Percentiles rank a stretch among this genome's conserved stretches.
Evolutionary conservation across 2,329 filamentous ascomycete genomes (phyloP).

Genomic region (Colletotrichum ledebouriae): DNA sequence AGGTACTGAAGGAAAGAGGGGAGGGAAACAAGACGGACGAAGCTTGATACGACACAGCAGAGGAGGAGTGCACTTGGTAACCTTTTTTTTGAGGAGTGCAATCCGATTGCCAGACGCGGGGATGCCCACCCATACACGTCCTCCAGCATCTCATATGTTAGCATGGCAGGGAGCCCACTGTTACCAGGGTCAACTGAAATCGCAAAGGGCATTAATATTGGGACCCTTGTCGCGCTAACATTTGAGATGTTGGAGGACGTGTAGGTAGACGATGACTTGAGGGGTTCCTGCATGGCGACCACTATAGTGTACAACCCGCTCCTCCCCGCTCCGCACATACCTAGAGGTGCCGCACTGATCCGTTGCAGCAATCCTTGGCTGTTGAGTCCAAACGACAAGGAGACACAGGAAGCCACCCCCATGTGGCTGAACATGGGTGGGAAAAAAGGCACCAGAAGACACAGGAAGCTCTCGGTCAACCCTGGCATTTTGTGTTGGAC

Average conservation of each 20-base stretch:
- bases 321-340: conserved; percentile 15
- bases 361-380: conserved; percentile 24
- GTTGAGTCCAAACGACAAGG: conserved; percentile 24
- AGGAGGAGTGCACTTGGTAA: background rate
- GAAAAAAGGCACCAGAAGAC: too few species aligned
- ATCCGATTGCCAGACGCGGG: conserved; percentile 11
- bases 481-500: conserved; percentile 14
- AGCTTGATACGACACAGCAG: background rate
- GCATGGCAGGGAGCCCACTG: too few species aligned
- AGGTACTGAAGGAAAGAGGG: background rate
- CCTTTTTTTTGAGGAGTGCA: background rate
- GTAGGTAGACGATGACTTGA: background rate
- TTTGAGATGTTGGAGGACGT: too few species aligned
- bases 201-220: too few species aligned
- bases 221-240: too few species aligned
- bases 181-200: too few species aligned
- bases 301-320: background rate
- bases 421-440: too few species aligned
- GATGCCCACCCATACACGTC: background rate
- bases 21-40: conserved; percentile 32
- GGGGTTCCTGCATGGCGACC: conserved; percentile 35
- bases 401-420: background rate
- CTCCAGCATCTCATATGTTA: too few species aligned
- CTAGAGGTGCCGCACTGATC: conserved; percentile 23
- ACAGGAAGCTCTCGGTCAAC: conserved; percentile 18